Conservation (phyloP, 139 green algal genomes). For the Bryopsis sp. region DNA sequence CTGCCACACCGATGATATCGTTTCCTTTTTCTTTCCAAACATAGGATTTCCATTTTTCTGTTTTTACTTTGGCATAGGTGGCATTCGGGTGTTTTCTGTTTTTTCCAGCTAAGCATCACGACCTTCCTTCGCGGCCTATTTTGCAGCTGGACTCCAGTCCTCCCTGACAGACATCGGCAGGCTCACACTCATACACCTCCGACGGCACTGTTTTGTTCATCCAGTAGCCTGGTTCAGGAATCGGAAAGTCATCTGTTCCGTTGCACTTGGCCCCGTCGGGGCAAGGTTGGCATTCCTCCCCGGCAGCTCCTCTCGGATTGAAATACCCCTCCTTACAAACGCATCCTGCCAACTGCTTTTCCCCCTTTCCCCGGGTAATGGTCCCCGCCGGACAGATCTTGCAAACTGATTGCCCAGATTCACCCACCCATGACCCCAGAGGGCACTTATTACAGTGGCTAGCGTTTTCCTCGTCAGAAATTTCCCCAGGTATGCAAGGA, state of each 20-base stretch:
- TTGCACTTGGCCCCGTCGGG: slow-evolving; percentile 9
- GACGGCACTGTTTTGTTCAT: background rate
- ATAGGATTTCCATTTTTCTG: background rate
- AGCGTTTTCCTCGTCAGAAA: background rate
- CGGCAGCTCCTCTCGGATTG: background rate
- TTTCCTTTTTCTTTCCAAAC: background rate
- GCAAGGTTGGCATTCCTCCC: slow-evolving; percentile 4
- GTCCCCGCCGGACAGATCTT: slow-evolving; percentile 4
- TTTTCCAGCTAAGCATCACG: background rate
- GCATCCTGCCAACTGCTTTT: background rate
- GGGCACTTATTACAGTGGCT: background rate
- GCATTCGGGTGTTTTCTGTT: background rate
- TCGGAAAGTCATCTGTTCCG: background rate
- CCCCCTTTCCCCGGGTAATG: background rate
- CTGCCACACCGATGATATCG: background rate
- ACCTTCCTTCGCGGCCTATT: slow-evolving; percentile 10
- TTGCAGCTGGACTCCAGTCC: background rate
- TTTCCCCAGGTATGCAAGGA: background rate
- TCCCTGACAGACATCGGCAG: background rate
- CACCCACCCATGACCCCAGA: background rate
- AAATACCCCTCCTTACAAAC: slow-evolving; percentile 11
- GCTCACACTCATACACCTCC: slow-evolving; percentile 5
- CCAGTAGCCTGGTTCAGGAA: slow-evolving; percentile 14
- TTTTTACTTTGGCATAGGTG: background rate
- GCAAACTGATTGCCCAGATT: slow-evolving; percentile 4